These are phyloP conservation scores for Euphrasia arctica DNA, from an alignment of 305 asterid genomes.

Conservation along the genomic window DNA sequence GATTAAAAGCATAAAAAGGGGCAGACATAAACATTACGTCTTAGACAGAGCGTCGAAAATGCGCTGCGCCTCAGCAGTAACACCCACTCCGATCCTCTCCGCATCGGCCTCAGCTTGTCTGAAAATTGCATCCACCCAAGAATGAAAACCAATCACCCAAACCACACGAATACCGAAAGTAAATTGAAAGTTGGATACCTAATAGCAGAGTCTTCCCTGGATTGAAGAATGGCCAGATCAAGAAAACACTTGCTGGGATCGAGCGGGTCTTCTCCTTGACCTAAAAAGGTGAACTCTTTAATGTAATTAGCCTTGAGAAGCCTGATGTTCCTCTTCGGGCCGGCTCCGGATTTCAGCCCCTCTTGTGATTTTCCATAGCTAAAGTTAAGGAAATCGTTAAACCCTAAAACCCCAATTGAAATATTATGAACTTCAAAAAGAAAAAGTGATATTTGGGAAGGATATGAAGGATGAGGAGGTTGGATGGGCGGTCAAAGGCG, in stretches of 20 bases:
- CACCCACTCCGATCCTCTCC: conserved; percentile 80
- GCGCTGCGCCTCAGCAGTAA: conserved; percentile 72
- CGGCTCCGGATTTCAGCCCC: conserved; percentile 66
- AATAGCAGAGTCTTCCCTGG: conserved; percentile 84
- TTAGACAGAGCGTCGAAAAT: conserved; percentile 71
- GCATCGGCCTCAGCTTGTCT: conserved; percentile 86
- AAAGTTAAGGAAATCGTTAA: conserved; percentile 41
- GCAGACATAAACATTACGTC: conserved; percentile 41
- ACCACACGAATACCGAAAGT: neutral
- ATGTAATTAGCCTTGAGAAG: conserved; percentile 77
- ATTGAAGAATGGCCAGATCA: conserved; percentile 66
- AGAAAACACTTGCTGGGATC: conserved; percentile 69
- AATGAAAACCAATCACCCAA: conserved; percentile 4
- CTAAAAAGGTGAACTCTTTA: conserved; percentile 64
- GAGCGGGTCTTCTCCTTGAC: conserved; percentile 88
- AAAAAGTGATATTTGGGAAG: conserved; percentile 10
- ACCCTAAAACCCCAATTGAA: neutral
- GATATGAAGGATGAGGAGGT: conserved; percentile 41
- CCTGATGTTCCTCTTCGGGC: conserved; percentile 70
- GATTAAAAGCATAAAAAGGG: neutral
- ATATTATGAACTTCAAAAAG: neutral
- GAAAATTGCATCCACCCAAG: conserved; percentile 19
- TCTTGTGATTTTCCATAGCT: conserved; percentile 57
- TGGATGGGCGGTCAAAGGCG: conserved; percentile 34
- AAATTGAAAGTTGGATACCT: conserved; percentile 36